These are phyloP conservation scores for Filosporella fistucella DNA, from an alignment of 495 filamentous ascomycete genomes.

Conservation along the genomic window DNA sequence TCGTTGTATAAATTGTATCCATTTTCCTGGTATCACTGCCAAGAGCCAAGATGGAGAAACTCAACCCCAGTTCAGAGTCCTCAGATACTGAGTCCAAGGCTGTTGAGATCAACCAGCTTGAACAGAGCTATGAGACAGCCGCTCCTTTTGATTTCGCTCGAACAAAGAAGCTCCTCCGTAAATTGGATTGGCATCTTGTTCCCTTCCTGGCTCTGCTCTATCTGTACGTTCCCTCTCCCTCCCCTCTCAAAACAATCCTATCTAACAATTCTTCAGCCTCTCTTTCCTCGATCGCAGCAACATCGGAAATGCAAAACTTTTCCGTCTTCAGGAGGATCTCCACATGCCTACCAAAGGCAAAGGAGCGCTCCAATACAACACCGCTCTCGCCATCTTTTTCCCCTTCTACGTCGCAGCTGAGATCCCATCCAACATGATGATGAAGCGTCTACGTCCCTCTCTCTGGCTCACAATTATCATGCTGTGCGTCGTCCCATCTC, in stretches of 20 bases:
- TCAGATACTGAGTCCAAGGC: too few species aligned
- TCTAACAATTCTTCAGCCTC: constrained; percentile 17
- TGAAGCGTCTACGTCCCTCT: constrained; percentile 57
- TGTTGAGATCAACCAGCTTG: too few species aligned
- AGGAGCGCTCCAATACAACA: constrained; percentile 49
- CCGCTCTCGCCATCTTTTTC: constrained; percentile 62
- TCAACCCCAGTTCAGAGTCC: too few species aligned
- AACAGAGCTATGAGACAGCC: too few species aligned
- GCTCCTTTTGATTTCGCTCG: not conserved
- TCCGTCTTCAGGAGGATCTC: constrained; percentile 52
- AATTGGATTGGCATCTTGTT: constrained; percentile 45
- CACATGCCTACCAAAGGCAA: constrained; percentile 6
- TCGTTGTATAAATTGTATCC: too few species aligned
- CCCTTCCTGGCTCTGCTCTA: constrained; percentile 50
- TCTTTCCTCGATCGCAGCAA: constrained; percentile 57
- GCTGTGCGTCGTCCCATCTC: constrained; percentile 45
- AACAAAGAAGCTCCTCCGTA: constrained; percentile 34
- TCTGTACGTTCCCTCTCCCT: constrained; percentile 20
- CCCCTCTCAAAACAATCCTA: not conserved
- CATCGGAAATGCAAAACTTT: constrained; percentile 71
- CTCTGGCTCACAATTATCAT: constrained; percentile 44
- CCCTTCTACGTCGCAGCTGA: constrained; percentile 64
- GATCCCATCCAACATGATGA: constrained; percentile 60
- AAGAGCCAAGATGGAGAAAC: too few species aligned
- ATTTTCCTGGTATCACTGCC: too few species aligned